Base-by-base conservation (phyloP, 805 yeast species). In the Candida stauntonica region DNA sequence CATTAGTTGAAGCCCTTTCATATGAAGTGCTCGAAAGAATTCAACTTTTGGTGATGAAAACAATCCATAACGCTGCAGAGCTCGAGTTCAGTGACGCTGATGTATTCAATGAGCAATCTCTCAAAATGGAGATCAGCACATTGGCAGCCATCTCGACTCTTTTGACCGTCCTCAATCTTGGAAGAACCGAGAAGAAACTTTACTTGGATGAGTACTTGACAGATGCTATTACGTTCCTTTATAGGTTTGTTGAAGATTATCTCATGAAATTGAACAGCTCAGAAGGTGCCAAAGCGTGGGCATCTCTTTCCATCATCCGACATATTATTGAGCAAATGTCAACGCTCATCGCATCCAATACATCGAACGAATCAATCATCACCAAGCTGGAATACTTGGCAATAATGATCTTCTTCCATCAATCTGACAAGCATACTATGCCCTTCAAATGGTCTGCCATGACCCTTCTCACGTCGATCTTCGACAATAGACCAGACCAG, bases 301-400 rank as follows among this genome's bases (percentile, higher is more conserved):
- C 32, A 35, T 29, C 39, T 2, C n/a, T 39, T 20, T 29, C 48
- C 19, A 29, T 36, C 9, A 15, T 55, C 11, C 35, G 33, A 3
- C 46, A 39, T 11, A 33, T 44, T 2, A 38, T 55, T 17, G 32
- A 42, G 8, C 46, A 50, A 17, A 27, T 62, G 2, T 39, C 54
- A 5, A 29, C 17, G 2, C 57, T 46, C n/a, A 36, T 53, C 11
- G 31, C 44, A 2, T 26, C 17, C 8, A 50, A 49, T 3, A 46
- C 42, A 13, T 33, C 68, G 29, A 75, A 77, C 38, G 89, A 82
- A 28, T 65, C 62, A 3, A 50, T 72, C 0, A 52, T 81, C 8
- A 78, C 87, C 0, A 73, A 72, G 44, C 49, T 85, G 20, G 86
- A 81, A 43, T 82, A 76, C 48, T 54, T 77, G 17, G 58, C 72